phyloP scores from a whole-genome alignment of 2,329 filamentous ascomycete species.

The Fulvia fulva region DNA sequence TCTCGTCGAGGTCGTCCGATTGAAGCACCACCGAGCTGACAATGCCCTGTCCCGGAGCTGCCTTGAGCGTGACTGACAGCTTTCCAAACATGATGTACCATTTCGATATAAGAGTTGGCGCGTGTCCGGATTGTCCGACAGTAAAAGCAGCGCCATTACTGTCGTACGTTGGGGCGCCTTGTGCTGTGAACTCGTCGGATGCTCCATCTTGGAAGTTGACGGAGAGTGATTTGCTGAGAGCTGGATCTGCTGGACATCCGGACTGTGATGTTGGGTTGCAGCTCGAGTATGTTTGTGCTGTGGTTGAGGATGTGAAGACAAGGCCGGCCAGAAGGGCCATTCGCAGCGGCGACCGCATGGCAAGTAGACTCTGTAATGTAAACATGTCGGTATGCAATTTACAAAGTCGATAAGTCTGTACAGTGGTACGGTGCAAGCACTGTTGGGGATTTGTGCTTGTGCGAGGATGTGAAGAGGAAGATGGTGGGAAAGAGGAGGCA shows the following conservation, averaged over 20 bases:
- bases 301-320: conserved; percentile 37
- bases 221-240: conserved; percentile 74
- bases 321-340: conserved; percentile 37
- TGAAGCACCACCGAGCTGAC: conserved; percentile 89
- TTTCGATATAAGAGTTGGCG: conserved; percentile 79
- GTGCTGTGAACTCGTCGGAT: conserved; percentile 73
- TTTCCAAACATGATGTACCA: conserved; percentile 99
- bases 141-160: conserved; percentile 77
- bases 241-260: conserved; percentile 69
- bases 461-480: conserved; percentile 1
- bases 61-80: conserved; percentile 79
- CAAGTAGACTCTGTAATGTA: conserved; percentile 26
- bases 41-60: conserved; percentile 83
- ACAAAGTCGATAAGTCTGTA: conserved; percentile 4
- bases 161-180: conserved; percentile 68
- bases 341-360: conserved; percentile 32
- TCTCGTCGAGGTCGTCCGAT: conserved; percentile 90
- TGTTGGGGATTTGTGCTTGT: not conserved
- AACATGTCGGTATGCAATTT: conserved; percentile 19
- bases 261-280: conserved; percentile 55
- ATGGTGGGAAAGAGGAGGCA: conserved; percentile 4
- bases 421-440: conserved; percentile 1
- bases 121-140: conserved; percentile 71
- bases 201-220: conserved; percentile 77
- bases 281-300: conserved; percentile 52